Conservation (phyloP, 2,329 filamentous ascomycete species). For the Diplocarpon rosae region DNA sequence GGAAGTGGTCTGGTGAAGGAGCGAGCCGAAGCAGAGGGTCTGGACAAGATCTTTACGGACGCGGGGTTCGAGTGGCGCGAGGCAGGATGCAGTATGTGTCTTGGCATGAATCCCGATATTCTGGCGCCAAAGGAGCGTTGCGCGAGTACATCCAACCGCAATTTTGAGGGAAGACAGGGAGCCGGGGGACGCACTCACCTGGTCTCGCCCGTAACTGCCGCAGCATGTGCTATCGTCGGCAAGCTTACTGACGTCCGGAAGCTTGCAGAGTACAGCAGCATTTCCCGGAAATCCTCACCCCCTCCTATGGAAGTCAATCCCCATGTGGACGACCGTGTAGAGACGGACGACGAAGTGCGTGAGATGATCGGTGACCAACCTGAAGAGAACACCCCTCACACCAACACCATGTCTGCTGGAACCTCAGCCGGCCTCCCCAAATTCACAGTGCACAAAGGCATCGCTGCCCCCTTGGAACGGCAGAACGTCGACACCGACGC, state of each 20-base stretch:
- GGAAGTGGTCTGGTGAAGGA: conserved; percentile 91
- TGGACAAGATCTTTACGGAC: conserved; percentile 84
- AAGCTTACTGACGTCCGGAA: conserved; percentile 88
- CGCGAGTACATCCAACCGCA: conserved; percentile 91
- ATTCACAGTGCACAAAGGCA: conserved; percentile 74
- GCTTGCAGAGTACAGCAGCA: conserved; percentile 47
- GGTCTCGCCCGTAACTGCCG: conserved; percentile 96
- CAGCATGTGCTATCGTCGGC: conserved; percentile 77
- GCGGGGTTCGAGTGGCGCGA: conserved; percentile 98
- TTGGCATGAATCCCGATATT: conserved; percentile 99
- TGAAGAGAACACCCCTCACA: conserved; percentile 52
- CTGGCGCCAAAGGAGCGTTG: conserved; percentile 85
- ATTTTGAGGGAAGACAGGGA: conserved; percentile 94
- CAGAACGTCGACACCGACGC: conserved; percentile 97
- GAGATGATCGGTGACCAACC: conserved; percentile 46
- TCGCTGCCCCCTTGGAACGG: conserved; percentile 77
- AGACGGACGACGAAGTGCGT: conserved; percentile 39
- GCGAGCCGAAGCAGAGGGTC: conserved; percentile 80
- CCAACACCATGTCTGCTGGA: conserved; percentile 46
- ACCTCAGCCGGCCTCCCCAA: conserved; percentile 60
- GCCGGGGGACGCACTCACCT: conserved; percentile 84
- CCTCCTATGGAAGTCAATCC: conserved; percentile 29
- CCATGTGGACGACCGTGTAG: conserved; percentile 41
- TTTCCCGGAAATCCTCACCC: conserved; percentile 19
- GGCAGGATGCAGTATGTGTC: conserved; percentile 96